phyloP scores from a whole-genome alignment of 192 early-diverging fungal genomes.

The Obelidium mucronatum region DNA sequence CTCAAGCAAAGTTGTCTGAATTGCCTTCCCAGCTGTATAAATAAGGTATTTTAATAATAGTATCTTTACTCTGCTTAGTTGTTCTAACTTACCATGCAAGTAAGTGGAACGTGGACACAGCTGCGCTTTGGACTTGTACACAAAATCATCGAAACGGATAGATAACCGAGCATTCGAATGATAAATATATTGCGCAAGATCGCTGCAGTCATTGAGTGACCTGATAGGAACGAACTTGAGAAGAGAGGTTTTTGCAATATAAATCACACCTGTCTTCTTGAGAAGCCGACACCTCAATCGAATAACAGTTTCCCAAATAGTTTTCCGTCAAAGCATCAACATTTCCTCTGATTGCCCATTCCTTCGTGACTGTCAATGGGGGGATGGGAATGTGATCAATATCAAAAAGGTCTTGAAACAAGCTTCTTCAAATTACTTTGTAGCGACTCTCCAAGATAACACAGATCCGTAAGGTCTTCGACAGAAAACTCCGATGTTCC shows the following conservation, averaged over 20 bases:
- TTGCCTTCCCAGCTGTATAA: too few relatives aligned
- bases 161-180: neutral
- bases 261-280: neutral
- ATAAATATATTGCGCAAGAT: neutral
- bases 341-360: neutral
- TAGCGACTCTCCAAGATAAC: neutral
- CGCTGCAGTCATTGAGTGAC: neutral
- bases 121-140: neutral
- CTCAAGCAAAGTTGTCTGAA: too few relatives aligned
- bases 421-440: too few relatives aligned
- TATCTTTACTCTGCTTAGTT: too few relatives aligned
- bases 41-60: too few relatives aligned
- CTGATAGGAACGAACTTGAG: too few relatives aligned
- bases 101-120: neutral
- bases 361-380: neutral
- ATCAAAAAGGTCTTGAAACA: too few relatives aligned
- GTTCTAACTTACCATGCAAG: neutral
- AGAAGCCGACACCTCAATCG: neutral
- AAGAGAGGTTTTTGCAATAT: too few relatives aligned
- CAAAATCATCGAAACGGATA: neutral
- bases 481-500: too few relatives aligned
- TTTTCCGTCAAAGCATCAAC: neutral
- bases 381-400: too few relatives aligned
- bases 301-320: neutral
- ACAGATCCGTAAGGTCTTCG: too few relatives aligned